Percentiles rank a stretch among this genome's conserved stretches.
Evolutionary conservation across 768 basidiomycete genomes (phyloP).

Genomic region (Tulasnella sp.): DNA sequence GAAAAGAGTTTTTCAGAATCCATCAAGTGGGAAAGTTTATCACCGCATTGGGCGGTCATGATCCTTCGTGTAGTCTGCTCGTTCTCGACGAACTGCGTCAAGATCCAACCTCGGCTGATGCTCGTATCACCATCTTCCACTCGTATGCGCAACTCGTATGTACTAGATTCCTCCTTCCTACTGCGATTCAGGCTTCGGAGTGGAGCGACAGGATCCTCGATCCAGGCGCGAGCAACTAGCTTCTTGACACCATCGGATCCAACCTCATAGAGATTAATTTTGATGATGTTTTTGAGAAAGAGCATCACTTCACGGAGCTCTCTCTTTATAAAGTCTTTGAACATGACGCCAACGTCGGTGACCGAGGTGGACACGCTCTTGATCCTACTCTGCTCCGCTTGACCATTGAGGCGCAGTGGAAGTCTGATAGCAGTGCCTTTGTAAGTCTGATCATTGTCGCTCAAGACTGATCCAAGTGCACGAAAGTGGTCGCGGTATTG

Average conservation of each 20-base stretch:
- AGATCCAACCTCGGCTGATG: neutral
- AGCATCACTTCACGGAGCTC: neutral
- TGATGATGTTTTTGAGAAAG: neutral
- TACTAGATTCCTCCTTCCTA: neutral
- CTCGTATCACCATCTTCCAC: neutral
- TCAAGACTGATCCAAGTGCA: neutral
- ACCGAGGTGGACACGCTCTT: conserved; percentile 32
- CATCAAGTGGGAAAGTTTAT: conserved; percentile 22
- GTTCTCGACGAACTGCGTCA: conserved; percentile 21
- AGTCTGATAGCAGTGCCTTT: conserved; percentile 38
- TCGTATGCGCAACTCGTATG: neutral
- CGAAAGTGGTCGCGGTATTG: neutral
- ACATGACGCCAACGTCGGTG: conserved; percentile 35
- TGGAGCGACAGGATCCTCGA: neutral
- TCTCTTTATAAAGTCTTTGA: conserved; percentile 22
- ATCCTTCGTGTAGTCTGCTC: conserved; percentile 24
- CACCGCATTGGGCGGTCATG: neutral
- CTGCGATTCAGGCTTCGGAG: neutral
- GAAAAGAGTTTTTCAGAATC: conserved; percentile 36
- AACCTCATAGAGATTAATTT: conserved; percentile 35
- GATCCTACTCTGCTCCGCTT: conserved; percentile 30
- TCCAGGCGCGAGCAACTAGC: conserved; percentile 15
- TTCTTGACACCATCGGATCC: conserved; percentile 20
- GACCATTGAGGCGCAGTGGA: conserved; percentile 32
- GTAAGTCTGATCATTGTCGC: conserved; percentile 15